Evolutionary conservation across 805 yeast genomes (phyloP), one percentile per base, ranked within the genome.

Genomic region (Metschnikowia anglica): DNA sequence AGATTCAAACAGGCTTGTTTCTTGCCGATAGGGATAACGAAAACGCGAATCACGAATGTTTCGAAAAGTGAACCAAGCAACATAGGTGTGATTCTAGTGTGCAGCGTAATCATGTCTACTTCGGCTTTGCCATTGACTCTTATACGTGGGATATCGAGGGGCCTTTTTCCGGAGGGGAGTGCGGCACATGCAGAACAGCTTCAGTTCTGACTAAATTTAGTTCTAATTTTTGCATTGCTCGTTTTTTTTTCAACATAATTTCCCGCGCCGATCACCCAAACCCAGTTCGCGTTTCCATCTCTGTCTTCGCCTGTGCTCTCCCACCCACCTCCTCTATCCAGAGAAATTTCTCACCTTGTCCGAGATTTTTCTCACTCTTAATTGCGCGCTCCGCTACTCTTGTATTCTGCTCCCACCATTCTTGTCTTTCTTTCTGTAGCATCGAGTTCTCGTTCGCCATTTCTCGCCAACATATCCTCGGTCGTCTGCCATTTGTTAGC

Each of bases 281-380:
- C 29, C 38, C 32, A 20, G 38, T 35, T 35, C 44, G 44, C 44
- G 40, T 41, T 41, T 30, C 37, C 44, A 37, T 23, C 24, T 30
- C 44, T 28, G 34, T 25, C 39, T 36, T 30, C 21, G 40, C 16
- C 40, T 41, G 37, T 40, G 33, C 44, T 41, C 44, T 29, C 39
- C n/a, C 44, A 30, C 44, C 32, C 44, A 34, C 39, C 35, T 20
- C 44, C 41, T 29, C 35, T 11, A 26, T 31, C 23, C 15, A 19
- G 25, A 31, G 30, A 18, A 40, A 26, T 24, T 40, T 40, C 44
- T 40, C 44, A 34, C 44, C 30, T 24, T 17, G 39, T 12, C 26
- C 20, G 39, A 23, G 33, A 30, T 35, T 41, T 41, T 41, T 41
- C 44, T 41, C 40, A 24, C 39, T 12, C 40, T 20, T 35, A 34